phyloP scores from a whole-genome alignment of 306 rosid genomes.

The Medicago ruthenica region DNA sequence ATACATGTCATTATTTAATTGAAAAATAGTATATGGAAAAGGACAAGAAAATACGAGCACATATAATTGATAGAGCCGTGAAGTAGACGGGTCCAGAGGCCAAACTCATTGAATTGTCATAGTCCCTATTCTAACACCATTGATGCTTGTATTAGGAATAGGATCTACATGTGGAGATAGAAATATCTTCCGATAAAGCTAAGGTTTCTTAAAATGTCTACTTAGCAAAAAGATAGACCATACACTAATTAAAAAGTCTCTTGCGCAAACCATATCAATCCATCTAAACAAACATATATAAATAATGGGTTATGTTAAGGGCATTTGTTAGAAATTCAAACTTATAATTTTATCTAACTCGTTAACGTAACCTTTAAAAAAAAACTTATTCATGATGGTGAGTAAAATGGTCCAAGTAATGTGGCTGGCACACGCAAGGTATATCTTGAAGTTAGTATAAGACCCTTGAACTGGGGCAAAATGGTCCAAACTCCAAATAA shows the following conservation, averaged over 20 bases:
- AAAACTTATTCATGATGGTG: no score
- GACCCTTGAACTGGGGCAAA: background rate
- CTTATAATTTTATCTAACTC: no score
- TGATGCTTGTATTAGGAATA: background rate
- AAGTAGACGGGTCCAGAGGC: background rate
- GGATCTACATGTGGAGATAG: background rate
- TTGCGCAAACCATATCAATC: no score
- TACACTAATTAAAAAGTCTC: no score
- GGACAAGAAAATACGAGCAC: background rate
- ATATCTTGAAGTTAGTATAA: background rate
- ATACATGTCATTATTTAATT: no score
- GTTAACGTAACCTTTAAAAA: no score
- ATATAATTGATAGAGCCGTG: background rate
- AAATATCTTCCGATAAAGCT: background rate
- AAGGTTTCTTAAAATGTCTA: background rate
- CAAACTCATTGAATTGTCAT: background rate
- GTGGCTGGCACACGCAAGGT: background rate
- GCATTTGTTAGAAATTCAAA: no score
- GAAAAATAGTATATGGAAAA: background rate
- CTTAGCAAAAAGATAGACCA: no score
- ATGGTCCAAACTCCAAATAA: background rate
- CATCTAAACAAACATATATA: no score
- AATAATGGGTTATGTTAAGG: no score
- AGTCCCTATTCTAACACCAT: background rate
- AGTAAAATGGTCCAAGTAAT: background rate